Percentiles rank a stretch among this genome's conserved stretches.
Conservation (phyloP, 1,139 yeast species). For the Saccharomyces hybrid region DNA sequence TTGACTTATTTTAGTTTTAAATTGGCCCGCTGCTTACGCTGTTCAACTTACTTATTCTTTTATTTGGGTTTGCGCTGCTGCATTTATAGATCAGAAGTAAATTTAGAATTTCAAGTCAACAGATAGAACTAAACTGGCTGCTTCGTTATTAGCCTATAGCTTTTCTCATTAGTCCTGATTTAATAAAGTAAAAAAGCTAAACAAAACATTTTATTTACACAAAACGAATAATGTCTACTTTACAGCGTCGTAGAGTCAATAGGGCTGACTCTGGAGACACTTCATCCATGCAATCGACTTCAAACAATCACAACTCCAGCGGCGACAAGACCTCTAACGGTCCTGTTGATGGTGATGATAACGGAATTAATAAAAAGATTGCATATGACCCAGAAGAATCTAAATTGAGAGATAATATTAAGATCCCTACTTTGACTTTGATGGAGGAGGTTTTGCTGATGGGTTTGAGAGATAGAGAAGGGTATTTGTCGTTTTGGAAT, state of each 20-base stretch:
- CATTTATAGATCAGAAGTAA: background rate
- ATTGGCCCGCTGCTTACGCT: background rate
- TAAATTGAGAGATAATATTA: slow-evolving; percentile 35
- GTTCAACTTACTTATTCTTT: background rate
- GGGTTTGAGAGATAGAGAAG: slow-evolving; percentile 93
- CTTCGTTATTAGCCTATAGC: background rate
- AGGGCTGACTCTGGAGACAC: slow-evolving; percentile 20
- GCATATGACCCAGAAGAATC: slow-evolving; percentile 73
- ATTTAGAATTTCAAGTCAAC: background rate
- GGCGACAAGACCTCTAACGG: slow-evolving; percentile 9
- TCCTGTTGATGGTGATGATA: slow-evolving; percentile 18
- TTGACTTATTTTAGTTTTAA: background rate
- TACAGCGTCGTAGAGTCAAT: slow-evolving; percentile 44
- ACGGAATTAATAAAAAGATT: slow-evolving; percentile 38
- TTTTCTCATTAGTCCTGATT: background rate
- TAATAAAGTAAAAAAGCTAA: background rate
- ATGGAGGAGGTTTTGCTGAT: slow-evolving; percentile 94
- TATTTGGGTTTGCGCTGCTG: background rate
- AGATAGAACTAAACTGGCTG: background rate
- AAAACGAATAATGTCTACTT: slow-evolving; percentile 32
- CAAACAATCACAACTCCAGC: background rate
- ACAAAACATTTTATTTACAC: background rate
- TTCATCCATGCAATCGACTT: background rate
- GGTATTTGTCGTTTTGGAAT: slow-evolving; percentile 95
- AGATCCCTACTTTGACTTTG: slow-evolving; percentile 68